These are phyloP conservation scores for Nyssa sinensis DNA, from an alignment of 148 eudicot species.

Conservation along the genomic window DNA sequence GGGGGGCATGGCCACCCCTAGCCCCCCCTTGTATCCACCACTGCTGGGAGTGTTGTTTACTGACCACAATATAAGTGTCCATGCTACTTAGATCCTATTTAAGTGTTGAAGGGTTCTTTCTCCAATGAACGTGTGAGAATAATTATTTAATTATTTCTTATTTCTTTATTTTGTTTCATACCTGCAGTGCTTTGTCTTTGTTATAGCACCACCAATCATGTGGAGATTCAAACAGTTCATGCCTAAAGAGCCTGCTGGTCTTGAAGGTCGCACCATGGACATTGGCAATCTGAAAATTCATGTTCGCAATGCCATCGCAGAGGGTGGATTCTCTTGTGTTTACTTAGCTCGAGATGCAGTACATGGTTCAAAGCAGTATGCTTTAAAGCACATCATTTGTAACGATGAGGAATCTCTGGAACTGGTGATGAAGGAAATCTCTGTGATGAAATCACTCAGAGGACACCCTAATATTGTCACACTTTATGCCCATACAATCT, in stretches of 20 bases:
- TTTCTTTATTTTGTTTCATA: neutral
- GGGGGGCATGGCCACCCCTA: too few species aligned
- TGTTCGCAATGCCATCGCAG: slow-evolving; percentile 78
- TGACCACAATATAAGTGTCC: neutral
- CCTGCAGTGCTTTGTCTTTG: slow-evolving; percentile 19
- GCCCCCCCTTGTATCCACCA: too few species aligned
- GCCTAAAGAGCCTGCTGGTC: slow-evolving; percentile 87
- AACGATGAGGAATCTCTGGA: slow-evolving; percentile 90
- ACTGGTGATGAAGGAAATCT: slow-evolving; percentile 80
- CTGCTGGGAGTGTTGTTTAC: too few species aligned
- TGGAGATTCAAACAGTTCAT: slow-evolving; percentile 90
- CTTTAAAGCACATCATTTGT: slow-evolving; percentile 92
- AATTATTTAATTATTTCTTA: neutral
- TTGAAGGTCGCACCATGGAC: slow-evolving; percentile 91
- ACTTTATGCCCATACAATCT: slow-evolving; percentile 57
- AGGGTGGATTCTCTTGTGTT: slow-evolving; percentile 98
- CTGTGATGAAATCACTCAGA: slow-evolving; percentile 81
- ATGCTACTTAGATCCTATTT: neutral
- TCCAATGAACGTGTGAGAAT: neutral
- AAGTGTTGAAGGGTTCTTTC: neutral
- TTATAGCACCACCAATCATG: slow-evolving; percentile 39
- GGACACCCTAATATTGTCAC: slow-evolving; percentile 94
- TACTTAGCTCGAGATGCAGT: slow-evolving; percentile 84
- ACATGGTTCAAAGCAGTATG: slow-evolving; percentile 83
- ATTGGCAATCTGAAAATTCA: slow-evolving; percentile 83